Percentiles rank a stretch among this genome's conserved stretches.
phyloP scores from a whole-genome alignment of 441 rosid genomes.

The Dalechampia spathulata region DNA sequence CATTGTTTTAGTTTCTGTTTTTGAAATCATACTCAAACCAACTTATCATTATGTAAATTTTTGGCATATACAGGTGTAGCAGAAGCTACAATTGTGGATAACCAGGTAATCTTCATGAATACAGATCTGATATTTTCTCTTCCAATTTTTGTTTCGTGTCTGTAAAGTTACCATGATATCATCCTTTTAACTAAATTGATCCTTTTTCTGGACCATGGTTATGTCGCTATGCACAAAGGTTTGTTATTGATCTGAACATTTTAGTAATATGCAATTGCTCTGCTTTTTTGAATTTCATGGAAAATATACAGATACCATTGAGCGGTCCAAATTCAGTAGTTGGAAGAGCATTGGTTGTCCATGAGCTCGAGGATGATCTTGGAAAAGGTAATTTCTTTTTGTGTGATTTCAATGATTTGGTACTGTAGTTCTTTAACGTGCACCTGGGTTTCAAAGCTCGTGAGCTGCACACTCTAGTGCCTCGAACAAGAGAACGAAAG shows the following conservation, averaged over 20 bases:
- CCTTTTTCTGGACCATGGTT: background rate
- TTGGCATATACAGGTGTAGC: conserved; percentile 60
- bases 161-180: too few species aligned
- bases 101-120: conserved; percentile 39
- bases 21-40: background rate
- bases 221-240: background rate
- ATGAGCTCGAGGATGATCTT: conserved; percentile 94
- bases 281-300: conserved; percentile 10
- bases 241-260: background rate
- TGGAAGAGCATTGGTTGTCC: conserved; percentile 98
- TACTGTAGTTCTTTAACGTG: too few species aligned
- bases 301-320: conserved; percentile 55
- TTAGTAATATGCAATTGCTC: conserved; percentile 8
- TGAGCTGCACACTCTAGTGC: too few species aligned
- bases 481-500: too few species aligned
- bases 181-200: too few species aligned
- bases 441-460: too few species aligned
- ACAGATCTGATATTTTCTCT: background rate
- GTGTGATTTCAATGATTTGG: background rate
- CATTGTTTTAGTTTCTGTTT: background rate
- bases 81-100: conserved; percentile 77
- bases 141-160: too few species aligned
- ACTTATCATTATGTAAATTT: conserved; percentile 1
- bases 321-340: conserved; percentile 69
- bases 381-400: conserved; percentile 60